Evolutionary conservation across 2,329 filamentous ascomycete genomes (phyloP).

Genomic region (Fusarium udum): DNA sequence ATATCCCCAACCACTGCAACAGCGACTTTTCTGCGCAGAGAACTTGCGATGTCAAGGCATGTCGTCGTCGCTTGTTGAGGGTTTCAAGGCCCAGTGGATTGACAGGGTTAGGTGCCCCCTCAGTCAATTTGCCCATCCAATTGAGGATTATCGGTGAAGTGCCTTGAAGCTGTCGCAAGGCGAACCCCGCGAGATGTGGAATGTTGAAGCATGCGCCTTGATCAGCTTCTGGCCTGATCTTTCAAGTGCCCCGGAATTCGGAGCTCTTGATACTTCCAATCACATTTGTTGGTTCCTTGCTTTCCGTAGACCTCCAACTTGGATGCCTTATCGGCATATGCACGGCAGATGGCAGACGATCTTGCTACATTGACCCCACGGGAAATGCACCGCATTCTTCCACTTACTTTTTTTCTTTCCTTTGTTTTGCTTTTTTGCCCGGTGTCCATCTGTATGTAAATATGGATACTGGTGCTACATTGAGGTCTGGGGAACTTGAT

Average conservation of each 20-base stretch:
- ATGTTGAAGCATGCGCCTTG: conserved; percentile 36
- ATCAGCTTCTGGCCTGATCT: conserved; percentile 44
- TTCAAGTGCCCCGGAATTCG: conserved; percentile 22
- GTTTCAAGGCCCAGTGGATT: neutral
- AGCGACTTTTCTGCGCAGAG: neutral
- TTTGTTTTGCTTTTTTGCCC: conserved; percentile 15
- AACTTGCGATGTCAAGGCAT: neutral
- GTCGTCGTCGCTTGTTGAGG: neutral
- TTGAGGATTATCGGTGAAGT: conserved; percentile 17
- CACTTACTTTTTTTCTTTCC: conserved; percentile 8
- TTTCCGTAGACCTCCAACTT: conserved; percentile 14
- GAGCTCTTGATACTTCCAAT: conserved; percentile 33
- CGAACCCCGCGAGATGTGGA: conserved; percentile 27
- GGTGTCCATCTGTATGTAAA: neutral
- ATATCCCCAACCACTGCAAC: conserved; percentile 2
- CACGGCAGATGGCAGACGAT: conserved; percentile 43
- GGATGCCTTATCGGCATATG: conserved; percentile 44
- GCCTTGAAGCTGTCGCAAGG: conserved; percentile 9
- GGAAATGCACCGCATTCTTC: neutral
- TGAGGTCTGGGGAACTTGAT: conserved; percentile 24
- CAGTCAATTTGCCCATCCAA: neutral
- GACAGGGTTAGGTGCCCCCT: neutral
- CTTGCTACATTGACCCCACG: conserved; percentile 39
- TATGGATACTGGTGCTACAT: conserved; percentile 1
- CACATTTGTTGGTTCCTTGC: conserved; percentile 24